A percentile compares a stretch with the other conserved stretches of the same genome.
Evolutionary conservation across 371 early-diverging fungal genomes (phyloP).

Genomic region (Mortierella sp.): DNA sequence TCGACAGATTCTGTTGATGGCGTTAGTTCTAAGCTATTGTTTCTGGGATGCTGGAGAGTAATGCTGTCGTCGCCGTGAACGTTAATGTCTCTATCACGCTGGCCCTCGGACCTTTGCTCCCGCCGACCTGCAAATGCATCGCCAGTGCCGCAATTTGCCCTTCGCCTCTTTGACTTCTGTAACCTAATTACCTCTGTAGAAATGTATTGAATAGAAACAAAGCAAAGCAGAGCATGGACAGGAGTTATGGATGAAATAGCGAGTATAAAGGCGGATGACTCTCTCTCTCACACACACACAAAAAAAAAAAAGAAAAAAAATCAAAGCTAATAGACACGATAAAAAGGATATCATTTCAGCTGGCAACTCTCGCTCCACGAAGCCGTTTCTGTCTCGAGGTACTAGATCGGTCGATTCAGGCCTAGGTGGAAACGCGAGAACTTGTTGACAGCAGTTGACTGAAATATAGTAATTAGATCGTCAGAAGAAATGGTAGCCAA

Average conservation of each 20-base stretch:
- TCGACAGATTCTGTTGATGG: background rate
- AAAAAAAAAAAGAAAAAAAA: background rate
- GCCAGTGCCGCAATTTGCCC: background rate
- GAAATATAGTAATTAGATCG: background rate
- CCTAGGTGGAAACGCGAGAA: constrained; percentile 17
- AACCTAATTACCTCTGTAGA: constrained; percentile 12
- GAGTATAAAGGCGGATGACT: background rate
- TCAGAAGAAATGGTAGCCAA: background rate
- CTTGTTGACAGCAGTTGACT: constrained; percentile 25
- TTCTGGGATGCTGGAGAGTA: background rate
- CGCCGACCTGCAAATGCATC: background rate
- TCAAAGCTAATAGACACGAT: background rate
- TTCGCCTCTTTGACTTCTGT: constrained; percentile 8
- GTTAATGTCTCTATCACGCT: background rate
- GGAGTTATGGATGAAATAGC: constrained; percentile 4
- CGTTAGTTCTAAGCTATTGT: background rate
- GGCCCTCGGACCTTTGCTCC: background rate
- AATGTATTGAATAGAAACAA: background rate
- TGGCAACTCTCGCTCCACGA: background rate
- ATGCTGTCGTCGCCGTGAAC: background rate
- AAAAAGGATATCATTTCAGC: constrained; percentile 6
- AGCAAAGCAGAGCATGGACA: background rate
- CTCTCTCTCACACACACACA: background rate
- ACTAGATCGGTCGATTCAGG: constrained; percentile 23
- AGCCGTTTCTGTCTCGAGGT: background rate